A percentile compares a stretch with the other conserved stretches of the same genome.
These are phyloP conservation scores for Suhomyces prunicola DNA, from an alignment of 805 yeast species.

Conservation along the genomic window DNA sequence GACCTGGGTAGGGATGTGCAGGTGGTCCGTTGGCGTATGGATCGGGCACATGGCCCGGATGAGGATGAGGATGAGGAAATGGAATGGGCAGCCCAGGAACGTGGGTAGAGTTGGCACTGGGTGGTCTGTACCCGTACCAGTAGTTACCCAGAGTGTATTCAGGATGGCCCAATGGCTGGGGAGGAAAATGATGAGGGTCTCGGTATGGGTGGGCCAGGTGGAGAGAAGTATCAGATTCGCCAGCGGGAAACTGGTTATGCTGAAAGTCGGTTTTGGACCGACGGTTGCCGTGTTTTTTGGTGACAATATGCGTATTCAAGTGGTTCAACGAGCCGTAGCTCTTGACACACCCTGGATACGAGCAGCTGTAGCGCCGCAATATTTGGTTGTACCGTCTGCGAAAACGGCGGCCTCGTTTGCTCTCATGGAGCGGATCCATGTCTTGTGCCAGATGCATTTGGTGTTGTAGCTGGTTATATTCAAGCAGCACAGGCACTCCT, in stretches of 20 bases:
- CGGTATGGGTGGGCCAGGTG: neutral
- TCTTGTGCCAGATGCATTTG: conserved; percentile 10
- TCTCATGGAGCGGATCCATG: conserved; percentile 15
- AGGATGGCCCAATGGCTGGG: neutral
- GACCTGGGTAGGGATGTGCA: conserved; percentile 1
- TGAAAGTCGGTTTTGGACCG: conserved; percentile 42
- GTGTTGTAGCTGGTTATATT: neutral
- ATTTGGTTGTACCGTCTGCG: conserved; percentile 37
- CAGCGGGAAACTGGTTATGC: conserved; percentile 10
- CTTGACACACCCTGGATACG: conserved; percentile 38
- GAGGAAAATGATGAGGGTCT: neutral
- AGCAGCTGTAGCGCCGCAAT: conserved; percentile 29
- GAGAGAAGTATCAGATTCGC: neutral
- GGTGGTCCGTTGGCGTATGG: conserved; percentile 2
- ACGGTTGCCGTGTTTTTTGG: conserved; percentile 44
- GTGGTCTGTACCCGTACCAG: conserved; percentile 15
- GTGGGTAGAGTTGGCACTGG: neutral
- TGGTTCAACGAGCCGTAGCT: conserved; percentile 44
- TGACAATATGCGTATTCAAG: conserved; percentile 43
- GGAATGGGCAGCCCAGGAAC: neutral
- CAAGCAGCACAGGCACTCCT: conserved; percentile 1
- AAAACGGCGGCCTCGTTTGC: conserved; percentile 31
- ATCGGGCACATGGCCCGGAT: neutral
- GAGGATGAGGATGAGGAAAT: conserved; percentile 1
- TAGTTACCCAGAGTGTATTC: conserved; percentile 12